phyloP scores from a whole-genome alignment of 2,329 filamentous ascomycete genomes.

The Trichoderma hamatum region DNA sequence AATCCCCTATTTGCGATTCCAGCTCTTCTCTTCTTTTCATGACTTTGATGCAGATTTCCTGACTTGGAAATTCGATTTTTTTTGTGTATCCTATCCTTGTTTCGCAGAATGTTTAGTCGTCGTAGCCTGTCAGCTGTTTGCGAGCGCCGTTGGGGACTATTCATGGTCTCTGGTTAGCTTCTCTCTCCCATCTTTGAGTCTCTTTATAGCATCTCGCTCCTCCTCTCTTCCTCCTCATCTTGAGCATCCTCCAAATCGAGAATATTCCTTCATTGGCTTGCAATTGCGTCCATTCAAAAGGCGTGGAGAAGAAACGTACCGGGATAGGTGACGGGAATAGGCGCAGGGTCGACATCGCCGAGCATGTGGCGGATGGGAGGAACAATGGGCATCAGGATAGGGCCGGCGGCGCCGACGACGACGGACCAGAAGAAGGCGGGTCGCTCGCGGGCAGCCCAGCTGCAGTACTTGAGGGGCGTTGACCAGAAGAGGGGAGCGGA shows the following conservation, averaged over 20 bases:
- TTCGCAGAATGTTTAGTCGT: slow-evolving; percentile 47
- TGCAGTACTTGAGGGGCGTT: slow-evolving; percentile 78
- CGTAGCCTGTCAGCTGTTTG: slow-evolving; percentile 63
- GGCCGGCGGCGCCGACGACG: slow-evolving; percentile 72
- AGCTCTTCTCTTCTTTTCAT: background rate
- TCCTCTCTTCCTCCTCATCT: background rate
- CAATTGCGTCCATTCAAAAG: background rate
- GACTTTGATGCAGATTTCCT: background rate
- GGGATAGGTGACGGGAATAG: slow-evolving; percentile 88
- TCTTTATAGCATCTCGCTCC: slow-evolving; percentile 8
- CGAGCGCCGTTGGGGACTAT: slow-evolving; percentile 61
- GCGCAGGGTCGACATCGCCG: slow-evolving; percentile 72
- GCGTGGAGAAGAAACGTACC: slow-evolving; percentile 61
- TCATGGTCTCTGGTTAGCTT: slow-evolving; percentile 34
- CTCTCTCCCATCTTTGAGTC: background rate
- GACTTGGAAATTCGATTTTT: slow-evolving; percentile 11
- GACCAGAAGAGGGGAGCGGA: slow-evolving; percentile 79
- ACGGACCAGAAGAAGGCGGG: slow-evolving; percentile 91
- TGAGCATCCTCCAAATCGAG: background rate
- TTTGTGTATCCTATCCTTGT: slow-evolving; percentile 7
- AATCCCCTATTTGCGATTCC: background rate
- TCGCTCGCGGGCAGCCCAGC: slow-evolving; percentile 85
- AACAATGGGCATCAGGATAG: slow-evolving; percentile 68
- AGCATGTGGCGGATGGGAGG: slow-evolving; percentile 73
- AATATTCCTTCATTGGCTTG: background rate